Percentiles rank a stretch among this genome's conserved stretches.
phyloP scores from a whole-genome alignment of 805 yeast genomes.

The Lipomyces japonicus region DNA sequence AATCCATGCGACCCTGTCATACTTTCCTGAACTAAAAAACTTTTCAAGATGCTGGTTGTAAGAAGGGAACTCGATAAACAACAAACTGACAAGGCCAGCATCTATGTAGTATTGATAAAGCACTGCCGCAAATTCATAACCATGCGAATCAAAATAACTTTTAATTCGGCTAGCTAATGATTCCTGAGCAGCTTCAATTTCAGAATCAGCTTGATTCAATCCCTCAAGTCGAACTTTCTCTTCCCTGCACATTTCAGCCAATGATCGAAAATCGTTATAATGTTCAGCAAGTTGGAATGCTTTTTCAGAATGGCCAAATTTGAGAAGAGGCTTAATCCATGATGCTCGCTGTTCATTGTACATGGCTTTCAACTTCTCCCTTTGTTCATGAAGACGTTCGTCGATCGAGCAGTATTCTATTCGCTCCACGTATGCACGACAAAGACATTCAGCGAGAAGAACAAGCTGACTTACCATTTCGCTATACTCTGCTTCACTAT shows the following conservation, averaged over 20 bases:
- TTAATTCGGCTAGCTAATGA: constrained; percentile 23
- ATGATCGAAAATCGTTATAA: constrained; percentile 60
- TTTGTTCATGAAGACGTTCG: constrained; percentile 16
- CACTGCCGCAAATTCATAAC: constrained; percentile 62
- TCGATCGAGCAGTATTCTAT: constrained; percentile 23
- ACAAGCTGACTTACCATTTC: constrained; percentile 35
- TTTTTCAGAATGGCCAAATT: constrained; percentile 48
- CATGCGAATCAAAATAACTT: constrained; percentile 57
- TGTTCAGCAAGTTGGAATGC: constrained; percentile 63
- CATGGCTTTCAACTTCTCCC: constrained; percentile 13
- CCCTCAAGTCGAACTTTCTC: constrained; percentile 16
- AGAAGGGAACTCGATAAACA: constrained; percentile 56
- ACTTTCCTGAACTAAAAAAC: constrained; percentile 47
- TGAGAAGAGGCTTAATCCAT: constrained; percentile 61
- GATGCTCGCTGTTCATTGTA: constrained; percentile 37
- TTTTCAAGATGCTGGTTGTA: constrained; percentile 48
- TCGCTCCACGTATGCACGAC: constrained; percentile 36
- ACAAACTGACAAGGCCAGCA: constrained; percentile 48
- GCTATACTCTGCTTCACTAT: constrained; percentile 15
- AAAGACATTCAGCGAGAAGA: constrained; percentile 42
- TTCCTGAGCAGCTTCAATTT: constrained; percentile 8
- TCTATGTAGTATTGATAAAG: constrained; percentile 58
- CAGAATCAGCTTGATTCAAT: constrained; percentile 5
- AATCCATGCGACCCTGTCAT: constrained; percentile 63
- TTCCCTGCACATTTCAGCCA: constrained; percentile 47